Evolutionary conservation across 768 basidiomycete species (phyloP), one percentile per base, ranked within the genome.

Genomic region (Postia placenta): DNA sequence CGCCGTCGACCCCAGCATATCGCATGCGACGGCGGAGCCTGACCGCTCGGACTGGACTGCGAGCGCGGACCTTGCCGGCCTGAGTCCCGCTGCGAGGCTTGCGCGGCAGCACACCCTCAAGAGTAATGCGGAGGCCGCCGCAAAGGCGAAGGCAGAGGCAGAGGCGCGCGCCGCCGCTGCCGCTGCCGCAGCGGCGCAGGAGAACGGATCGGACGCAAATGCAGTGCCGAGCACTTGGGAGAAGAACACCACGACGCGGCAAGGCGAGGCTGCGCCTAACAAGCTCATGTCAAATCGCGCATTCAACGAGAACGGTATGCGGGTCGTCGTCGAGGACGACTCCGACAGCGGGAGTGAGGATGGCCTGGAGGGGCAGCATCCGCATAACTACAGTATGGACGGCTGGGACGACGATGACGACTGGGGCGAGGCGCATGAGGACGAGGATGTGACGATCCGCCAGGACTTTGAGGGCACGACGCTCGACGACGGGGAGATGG

Each of bases 91-190:
- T 14, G 93, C 93, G 2, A 85, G 87, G 64, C 75, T 95, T 11
- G 92, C 90, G 1, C 64, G 93, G 36, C 90, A 93, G 64, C 92
- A 95, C 65, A 96, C 93, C 4, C 79, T 96, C 52, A 90, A 86
- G 72, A 88, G 78, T 48, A 90, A 88, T 55, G 87, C 87, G 9
- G 85, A 86, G 63, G 85, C 83, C 14, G 85, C 85, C 24, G 85
- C 82, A 0, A 75, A 68, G 59, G 79, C 77, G 14, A 80, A 80
- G 62, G 79, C 75, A 38, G 74, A 76, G 50, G 69, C 73, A 45
- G 80, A 79, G 53, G 79, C 78, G 3, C 69, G 70, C 41, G 74
- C 72, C 2, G 75, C 73, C 14, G 72, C 70, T 0, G 69, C 66
- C 27, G 67, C 74, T 4, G 47, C 53, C 5, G 59, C 60, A 1